These are phyloP conservation scores for Candida pini DNA, from an alignment of 805 yeast species.

Conservation along the genomic window DNA sequence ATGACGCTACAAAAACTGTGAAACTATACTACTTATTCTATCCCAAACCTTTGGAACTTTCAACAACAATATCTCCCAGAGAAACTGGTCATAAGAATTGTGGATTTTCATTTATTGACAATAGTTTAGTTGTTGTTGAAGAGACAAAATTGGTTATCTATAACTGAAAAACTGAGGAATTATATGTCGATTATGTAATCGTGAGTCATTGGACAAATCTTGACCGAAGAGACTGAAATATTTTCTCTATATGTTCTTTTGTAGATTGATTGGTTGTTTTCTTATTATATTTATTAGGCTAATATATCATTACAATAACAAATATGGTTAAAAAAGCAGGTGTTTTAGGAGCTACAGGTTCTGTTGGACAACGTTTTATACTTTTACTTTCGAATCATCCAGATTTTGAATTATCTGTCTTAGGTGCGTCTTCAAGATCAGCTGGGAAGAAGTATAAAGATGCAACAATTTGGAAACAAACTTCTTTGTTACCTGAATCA, in stretches of 20 bases:
- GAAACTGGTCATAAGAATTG: conserved; percentile 2
- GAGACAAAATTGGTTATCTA: too few relatives aligned
- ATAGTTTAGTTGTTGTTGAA: conserved; percentile 2
- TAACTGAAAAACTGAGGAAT: too few relatives aligned
- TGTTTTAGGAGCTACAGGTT: conserved; percentile 96
- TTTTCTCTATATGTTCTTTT: too few relatives aligned
- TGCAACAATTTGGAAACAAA: conserved; percentile 94
- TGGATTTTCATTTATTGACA: conserved; percentile 8
- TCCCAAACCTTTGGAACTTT: conserved; percentile 5
- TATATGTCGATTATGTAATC: too few relatives aligned
- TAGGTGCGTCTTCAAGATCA: conserved; percentile 92
- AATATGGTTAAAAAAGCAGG: conserved; percentile 52
- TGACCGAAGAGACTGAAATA: too few relatives aligned
- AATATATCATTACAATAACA: not conserved
- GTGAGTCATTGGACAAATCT: too few relatives aligned
- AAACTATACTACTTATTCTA: conserved; percentile 10
- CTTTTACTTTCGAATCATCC: conserved; percentile 82
- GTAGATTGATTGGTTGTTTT: too few relatives aligned
- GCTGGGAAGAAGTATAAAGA: conserved; percentile 85
- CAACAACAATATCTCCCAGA: not conserved
- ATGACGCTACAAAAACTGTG: conserved; percentile 5
- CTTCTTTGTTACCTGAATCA: conserved; percentile 66
- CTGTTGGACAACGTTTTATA: conserved; percentile 95
- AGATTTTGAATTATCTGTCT: conserved; percentile 72
- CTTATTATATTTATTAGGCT: too few relatives aligned